Evolutionary conservation across 2,329 filamentous ascomycete species (phyloP).

Genomic region (Tolypocladium tundrense): DNA sequence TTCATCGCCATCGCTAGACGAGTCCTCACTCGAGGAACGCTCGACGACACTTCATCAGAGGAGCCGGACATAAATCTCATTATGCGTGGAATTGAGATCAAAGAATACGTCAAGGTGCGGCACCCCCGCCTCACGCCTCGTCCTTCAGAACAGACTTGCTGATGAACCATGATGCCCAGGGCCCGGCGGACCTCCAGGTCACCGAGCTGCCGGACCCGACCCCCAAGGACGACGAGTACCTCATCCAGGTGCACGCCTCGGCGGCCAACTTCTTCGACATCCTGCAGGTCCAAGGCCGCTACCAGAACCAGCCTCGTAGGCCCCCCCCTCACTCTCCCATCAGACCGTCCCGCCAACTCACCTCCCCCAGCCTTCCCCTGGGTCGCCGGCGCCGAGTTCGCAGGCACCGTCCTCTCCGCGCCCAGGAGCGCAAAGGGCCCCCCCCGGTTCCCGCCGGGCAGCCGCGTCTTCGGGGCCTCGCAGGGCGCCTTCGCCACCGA

Average conservation of each 20-base stretch:
- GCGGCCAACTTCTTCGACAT: conserved; percentile 98
- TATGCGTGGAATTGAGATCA: conserved; percentile 36
- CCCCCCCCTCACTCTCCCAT: not conserved
- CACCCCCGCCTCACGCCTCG: not conserved
- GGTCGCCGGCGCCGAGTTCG: conserved; percentile 80
- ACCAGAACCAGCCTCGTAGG: conserved; percentile 22
- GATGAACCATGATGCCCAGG: conserved; percentile 34
- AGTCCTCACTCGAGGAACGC: not conserved
- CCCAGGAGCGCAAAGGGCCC: conserved; percentile 39
- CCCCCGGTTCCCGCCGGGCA: conserved; percentile 63
- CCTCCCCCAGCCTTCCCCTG: conserved; percentile 58
- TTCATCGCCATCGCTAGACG: not conserved
- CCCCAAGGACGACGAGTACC: conserved; percentile 65
- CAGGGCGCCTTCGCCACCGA: conserved; percentile 83
- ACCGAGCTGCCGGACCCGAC: conserved; percentile 63
- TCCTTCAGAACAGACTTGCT: not conserved
- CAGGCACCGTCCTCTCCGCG: conserved; percentile 61
- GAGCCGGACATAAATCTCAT: not conserved
- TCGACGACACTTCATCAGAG: not conserved
- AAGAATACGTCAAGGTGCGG: conserved; percentile 61
- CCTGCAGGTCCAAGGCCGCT: conserved; percentile 89
- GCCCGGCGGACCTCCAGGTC: conserved; percentile 69
- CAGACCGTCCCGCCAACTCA: not conserved
- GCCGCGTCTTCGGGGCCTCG: conserved; percentile 74
- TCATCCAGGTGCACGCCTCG: conserved; percentile 76